phyloP scores from a whole-genome alignment of 331 rosid genomes.

The Phaseolus coccineus region DNA sequence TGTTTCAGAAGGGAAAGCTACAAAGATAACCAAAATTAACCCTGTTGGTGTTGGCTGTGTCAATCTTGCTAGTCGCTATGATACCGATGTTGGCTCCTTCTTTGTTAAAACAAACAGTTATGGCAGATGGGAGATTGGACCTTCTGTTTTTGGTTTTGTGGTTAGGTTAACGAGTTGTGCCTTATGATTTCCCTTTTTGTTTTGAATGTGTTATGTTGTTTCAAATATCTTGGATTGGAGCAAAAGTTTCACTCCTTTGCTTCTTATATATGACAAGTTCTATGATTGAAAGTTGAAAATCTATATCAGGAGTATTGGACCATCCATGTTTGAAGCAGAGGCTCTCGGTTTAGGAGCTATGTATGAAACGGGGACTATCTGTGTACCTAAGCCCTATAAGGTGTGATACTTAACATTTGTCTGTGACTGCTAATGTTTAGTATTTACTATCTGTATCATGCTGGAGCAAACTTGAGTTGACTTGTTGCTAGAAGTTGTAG shows the following conservation, averaged over 20 bases:
- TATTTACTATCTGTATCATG: constrained; percentile 19
- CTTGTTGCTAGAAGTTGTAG: constrained; percentile 59
- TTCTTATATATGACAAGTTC: constrained; percentile 22
- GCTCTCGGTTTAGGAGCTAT: constrained; percentile 93
- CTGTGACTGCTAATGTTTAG: constrained; percentile 12
- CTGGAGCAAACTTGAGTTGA: constrained; percentile 37
- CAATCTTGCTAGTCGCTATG: constrained; percentile 79
- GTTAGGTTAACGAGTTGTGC: not conserved
- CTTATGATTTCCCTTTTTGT: constrained; percentile 6
- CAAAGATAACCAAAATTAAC: constrained; percentile 72
- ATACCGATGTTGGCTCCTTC: constrained; percentile 81
- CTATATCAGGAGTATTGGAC: constrained; percentile 84
- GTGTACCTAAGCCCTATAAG: constrained; percentile 89
- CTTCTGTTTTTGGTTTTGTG: constrained; percentile 1
- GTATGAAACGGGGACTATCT: constrained; percentile 74
- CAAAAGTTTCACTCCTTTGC: constrained; percentile 20
- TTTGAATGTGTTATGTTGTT: constrained; percentile 15
- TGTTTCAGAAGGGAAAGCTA: constrained; percentile 84
- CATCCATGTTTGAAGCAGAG: constrained; percentile 95
- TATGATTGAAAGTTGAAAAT: constrained; percentile 48
- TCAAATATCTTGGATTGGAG: constrained; percentile 18
- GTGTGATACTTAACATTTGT: constrained; percentile 47
- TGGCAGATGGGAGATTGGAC: not conserved
- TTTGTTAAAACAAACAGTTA: constrained; percentile 92
- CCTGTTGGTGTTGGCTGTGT: constrained; percentile 96